Percentiles rank a stretch among this genome's conserved stretches.
These are phyloP conservation scores for Tilletia walkeri DNA, from an alignment of 1,284 basidiomycete genomes.

Conservation along the genomic window DNA sequence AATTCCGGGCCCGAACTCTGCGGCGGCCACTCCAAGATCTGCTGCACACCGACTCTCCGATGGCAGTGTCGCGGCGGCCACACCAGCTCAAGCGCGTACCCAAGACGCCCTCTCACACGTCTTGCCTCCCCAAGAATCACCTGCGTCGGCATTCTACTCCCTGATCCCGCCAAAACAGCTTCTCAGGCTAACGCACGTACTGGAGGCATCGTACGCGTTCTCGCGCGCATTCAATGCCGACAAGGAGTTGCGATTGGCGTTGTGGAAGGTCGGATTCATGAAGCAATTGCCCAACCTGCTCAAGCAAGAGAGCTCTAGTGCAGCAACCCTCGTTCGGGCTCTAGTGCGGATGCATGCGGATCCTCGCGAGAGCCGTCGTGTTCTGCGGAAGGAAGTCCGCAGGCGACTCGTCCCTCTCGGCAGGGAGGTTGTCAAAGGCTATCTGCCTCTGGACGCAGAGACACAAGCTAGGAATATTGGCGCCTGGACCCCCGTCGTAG, in stretches of 20 bases:
- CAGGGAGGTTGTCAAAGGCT: conserved; percentile 86
- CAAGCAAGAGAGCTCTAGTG: conserved; percentile 97
- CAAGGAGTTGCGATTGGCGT: conserved; percentile 88
- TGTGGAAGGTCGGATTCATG: conserved; percentile 99
- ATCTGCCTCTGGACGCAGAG: conserved; percentile 82
- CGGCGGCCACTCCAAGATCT: neutral
- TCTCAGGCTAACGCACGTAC: conserved; percentile 84
- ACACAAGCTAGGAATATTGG: conserved; percentile 91
- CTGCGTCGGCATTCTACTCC: conserved; percentile 67
- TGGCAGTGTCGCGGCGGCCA: neutral
- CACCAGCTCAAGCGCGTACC: conserved; percentile 21
- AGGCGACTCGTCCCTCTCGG: conserved; percentile 88
- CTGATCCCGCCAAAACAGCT: conserved; percentile 93
- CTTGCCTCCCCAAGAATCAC: conserved; percentile 11
- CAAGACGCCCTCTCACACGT: conserved; percentile 51
- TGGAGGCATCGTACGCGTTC: conserved; percentile 96
- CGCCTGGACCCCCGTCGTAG: conserved; percentile 96
- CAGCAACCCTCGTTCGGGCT: conserved; percentile 88
- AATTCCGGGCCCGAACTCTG: neutral
- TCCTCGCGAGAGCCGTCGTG: conserved; percentile 77
- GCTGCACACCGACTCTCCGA: neutral
- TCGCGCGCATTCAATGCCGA: conserved; percentile 97
- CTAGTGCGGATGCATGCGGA: conserved; percentile 92
- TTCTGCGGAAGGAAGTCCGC: conserved; percentile 76
- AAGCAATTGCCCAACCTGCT: conserved; percentile 96